Percentiles rank a stretch among this genome's conserved stretches.
phyloP scores from a whole-genome alignment of 2,329 filamentous ascomycete genomes.

The Drechslera avenae region DNA sequence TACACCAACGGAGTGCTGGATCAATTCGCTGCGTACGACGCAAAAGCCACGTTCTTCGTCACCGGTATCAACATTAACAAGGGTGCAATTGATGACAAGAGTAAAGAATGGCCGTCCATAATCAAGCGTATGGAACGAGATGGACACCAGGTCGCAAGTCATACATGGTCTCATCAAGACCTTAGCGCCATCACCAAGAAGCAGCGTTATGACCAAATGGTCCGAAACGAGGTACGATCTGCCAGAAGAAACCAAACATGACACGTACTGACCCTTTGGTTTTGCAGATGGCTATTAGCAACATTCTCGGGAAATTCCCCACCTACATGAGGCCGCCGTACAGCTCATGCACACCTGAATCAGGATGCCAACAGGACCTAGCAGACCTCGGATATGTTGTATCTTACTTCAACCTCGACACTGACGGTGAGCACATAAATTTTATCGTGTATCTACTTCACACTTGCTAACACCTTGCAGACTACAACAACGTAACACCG shows the following conservation, averaged over 20 bases:
- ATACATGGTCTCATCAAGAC: slow-evolving; percentile 62
- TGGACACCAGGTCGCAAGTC: slow-evolving; percentile 66
- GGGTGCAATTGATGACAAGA: slow-evolving; percentile 59
- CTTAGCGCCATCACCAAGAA: slow-evolving; percentile 51
- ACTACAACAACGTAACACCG: slow-evolving; percentile 42
- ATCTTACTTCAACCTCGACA: slow-evolving; percentile 65
- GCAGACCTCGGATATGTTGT: slow-evolving; percentile 61
- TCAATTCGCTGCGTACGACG: slow-evolving; percentile 60
- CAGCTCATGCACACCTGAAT: slow-evolving; percentile 51
- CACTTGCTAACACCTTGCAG: slow-evolving; percentile 9
- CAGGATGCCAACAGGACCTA: slow-evolving; percentile 43
- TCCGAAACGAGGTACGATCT: slow-evolving; percentile 51
- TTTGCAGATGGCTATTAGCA: slow-evolving; percentile 55
- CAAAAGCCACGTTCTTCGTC: slow-evolving; percentile 71
- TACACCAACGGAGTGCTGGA: slow-evolving; percentile 68
- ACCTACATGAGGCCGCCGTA: slow-evolving; percentile 60
- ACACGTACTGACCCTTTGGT: neutral
- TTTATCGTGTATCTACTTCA: slow-evolving; percentile 38
- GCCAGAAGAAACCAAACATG: neutral
- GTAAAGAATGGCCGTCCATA: slow-evolving; percentile 52
- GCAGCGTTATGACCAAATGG: slow-evolving; percentile 56
- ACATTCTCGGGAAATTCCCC: slow-evolving; percentile 60
- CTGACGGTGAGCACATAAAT: slow-evolving; percentile 44
- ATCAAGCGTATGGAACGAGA: slow-evolving; percentile 60
- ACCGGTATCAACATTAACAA: slow-evolving; percentile 63